These are phyloP conservation scores for Flueggea neowawraea DNA, from an alignment of 441 rosid genomes.

Conservation along the genomic window DNA sequence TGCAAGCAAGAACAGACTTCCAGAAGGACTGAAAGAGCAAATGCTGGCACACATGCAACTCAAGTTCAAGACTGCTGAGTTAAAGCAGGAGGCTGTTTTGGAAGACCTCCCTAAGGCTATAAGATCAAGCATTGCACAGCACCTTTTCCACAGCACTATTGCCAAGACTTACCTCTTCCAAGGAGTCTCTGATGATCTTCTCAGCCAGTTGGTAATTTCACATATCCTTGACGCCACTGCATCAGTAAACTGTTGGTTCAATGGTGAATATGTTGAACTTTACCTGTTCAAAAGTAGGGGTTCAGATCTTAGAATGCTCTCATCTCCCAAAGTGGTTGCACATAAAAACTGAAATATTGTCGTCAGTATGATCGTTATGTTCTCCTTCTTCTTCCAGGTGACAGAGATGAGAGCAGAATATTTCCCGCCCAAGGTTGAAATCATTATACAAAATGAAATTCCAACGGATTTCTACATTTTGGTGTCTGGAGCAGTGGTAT, in stretches of 20 bases:
- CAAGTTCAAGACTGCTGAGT: conserved; percentile 80
- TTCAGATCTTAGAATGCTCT: no score
- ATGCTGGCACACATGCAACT: conserved; percentile 93
- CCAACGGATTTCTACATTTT: conserved; percentile 90
- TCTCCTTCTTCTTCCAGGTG: conserved; percentile 46
- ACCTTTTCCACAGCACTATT: conserved; percentile 55
- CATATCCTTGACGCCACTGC: no score
- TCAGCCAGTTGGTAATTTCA: conserved; percentile 62
- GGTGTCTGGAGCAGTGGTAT: conserved; percentile 93
- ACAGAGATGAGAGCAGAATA: conserved; percentile 86
- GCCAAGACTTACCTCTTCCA: conserved; percentile 69
- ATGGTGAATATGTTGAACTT: background rate
- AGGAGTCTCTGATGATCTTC: conserved; percentile 69
- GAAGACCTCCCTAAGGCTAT: conserved; percentile 89
- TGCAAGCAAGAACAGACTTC: conserved; percentile 79
- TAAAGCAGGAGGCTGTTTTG: conserved; percentile 82
- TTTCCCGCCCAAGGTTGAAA: conserved; percentile 88
- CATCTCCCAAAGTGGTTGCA: no score
- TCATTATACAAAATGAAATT: conserved; percentile 82
- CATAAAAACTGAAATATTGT: no score
- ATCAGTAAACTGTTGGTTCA: no score
- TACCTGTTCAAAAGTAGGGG: background rate
- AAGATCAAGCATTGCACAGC: conserved; percentile 78
- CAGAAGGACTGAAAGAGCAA: conserved; percentile 79
- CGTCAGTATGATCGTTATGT: no score